Conservation (phyloP, 2,329 filamentous ascomycete species). For the Hypoxylon rubiginosum region DNA sequence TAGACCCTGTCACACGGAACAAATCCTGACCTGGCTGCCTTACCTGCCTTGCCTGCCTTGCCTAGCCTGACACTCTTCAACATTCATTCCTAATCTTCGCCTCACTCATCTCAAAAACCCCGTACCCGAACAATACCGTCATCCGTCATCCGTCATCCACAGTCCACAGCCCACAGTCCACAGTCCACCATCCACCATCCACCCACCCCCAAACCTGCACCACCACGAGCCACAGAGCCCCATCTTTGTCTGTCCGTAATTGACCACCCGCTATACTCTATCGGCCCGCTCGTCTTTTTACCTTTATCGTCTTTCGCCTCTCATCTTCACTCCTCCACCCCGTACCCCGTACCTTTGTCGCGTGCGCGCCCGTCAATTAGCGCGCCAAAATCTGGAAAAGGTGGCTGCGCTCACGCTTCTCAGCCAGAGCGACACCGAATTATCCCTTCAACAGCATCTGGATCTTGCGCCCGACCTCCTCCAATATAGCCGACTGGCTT, state of each 20-base stretch:
- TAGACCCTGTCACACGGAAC: constrained; percentile 22
- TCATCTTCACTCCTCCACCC: constrained; percentile 20
- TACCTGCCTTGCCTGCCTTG: constrained; percentile 24
- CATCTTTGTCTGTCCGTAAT: constrained; percentile 37
- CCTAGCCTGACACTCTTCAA: constrained; percentile 34
- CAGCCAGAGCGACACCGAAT: constrained; percentile 66
- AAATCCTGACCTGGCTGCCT: constrained; percentile 25
- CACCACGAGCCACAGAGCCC: constrained; percentile 43
- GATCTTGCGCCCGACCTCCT: constrained; percentile 67
- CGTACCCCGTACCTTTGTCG: constrained; percentile 44
- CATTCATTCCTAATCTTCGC: constrained; percentile 27
- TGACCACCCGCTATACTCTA: constrained; percentile 33
- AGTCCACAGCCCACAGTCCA: too few relatives aligned
- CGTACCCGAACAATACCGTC: constrained; percentile 1
- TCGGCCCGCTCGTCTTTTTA: constrained; percentile 37
- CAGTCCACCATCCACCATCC: constrained; percentile 27
- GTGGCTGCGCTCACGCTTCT: constrained; percentile 70
- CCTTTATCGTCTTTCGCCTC: constrained; percentile 18
- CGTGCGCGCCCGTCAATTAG: constrained; percentile 52
- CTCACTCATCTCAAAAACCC: constrained; percentile 25
- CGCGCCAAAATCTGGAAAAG: constrained; percentile 54
- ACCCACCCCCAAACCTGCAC: constrained; percentile 24
- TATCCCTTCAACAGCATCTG: constrained; percentile 72
- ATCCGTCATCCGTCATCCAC: constrained; percentile 17
- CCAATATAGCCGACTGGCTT: constrained; percentile 62